These are phyloP conservation scores for Blastobotrys peoriensis DNA, from an alignment of 805 yeast genomes.

Conservation along the genomic window DNA sequence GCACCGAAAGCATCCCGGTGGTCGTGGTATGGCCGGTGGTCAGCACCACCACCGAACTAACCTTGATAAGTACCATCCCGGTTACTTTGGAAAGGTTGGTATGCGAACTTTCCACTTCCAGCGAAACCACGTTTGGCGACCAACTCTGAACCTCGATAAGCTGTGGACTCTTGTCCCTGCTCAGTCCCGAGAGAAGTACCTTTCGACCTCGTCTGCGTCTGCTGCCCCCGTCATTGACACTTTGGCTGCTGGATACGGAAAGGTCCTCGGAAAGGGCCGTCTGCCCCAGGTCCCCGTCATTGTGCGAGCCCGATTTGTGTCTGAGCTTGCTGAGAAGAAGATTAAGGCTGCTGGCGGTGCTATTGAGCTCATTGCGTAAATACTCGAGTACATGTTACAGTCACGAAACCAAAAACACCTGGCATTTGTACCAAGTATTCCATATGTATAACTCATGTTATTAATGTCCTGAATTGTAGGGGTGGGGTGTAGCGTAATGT, in stretches of 20 bases:
- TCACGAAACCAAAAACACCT: not conserved
- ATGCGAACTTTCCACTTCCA: slow-evolving; percentile 99
- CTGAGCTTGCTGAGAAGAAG: slow-evolving; percentile 99
- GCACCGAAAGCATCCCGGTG: slow-evolving; percentile 99
- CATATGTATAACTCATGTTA: not conserved
- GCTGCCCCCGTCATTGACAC: slow-evolving; percentile 99
- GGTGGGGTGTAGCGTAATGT: too few relatives aligned
- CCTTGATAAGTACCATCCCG: slow-evolving; percentile 99
- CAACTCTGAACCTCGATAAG: slow-evolving; percentile 96
- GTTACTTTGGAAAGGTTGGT: slow-evolving; percentile 99
- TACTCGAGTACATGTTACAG: not conserved
- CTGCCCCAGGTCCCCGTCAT: slow-evolving; percentile 97
- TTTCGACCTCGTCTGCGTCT: slow-evolving; percentile 73
- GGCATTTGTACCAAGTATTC: slow-evolving; percentile 1
- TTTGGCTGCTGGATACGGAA: slow-evolving; percentile 99
- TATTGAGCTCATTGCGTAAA: slow-evolving; percentile 96
- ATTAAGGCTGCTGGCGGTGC: slow-evolving; percentile 99
- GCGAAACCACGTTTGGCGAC: slow-evolving; percentile 93
- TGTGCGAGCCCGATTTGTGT: slow-evolving; percentile 98
- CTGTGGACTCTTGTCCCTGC: slow-evolving; percentile 95
- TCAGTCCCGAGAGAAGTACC: slow-evolving; percentile 90
- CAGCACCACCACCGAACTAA: slow-evolving; percentile 99
- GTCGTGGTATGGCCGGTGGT: slow-evolving; percentile 99
- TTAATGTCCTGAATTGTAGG: not conserved
- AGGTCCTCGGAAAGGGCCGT: slow-evolving; percentile 99